Percentiles rank a stretch among this genome's conserved stretches.
Conservation (phyloP, 768 basidiomycete genomes). For the Fomitopsis serialis region DNA sequence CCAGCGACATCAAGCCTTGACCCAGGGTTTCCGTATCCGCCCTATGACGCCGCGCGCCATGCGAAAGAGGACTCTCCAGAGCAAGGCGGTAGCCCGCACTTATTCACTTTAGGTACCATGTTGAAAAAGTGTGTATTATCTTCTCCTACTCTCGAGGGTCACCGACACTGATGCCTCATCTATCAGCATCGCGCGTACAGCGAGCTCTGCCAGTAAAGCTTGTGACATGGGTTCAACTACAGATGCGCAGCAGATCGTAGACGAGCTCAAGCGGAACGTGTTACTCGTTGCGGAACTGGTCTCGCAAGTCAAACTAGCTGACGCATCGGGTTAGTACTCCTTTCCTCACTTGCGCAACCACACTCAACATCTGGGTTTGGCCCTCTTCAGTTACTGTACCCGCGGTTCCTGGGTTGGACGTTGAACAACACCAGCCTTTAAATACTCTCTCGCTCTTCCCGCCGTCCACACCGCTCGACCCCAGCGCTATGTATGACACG, state of each 20-base stretch:
- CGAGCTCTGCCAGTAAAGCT: conserved; percentile 23
- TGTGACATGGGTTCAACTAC: conserved; percentile 22
- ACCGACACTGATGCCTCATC: background rate
- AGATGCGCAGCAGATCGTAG: conserved; percentile 21
- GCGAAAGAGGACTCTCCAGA: conserved; percentile 26
- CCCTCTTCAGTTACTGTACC: conserved; percentile 6
- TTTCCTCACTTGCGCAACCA: conserved; percentile 12
- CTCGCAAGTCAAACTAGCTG: conserved; percentile 19
- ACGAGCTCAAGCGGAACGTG: conserved; percentile 22
- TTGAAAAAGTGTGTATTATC: conserved; percentile 47
- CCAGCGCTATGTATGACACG: conserved; percentile 23
- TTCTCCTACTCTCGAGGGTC: conserved; percentile 28
- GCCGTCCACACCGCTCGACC: conserved; percentile 21
- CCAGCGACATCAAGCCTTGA: conserved; percentile 21
- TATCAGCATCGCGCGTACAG: conserved; percentile 21
- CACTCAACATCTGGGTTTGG: conserved; percentile 4
- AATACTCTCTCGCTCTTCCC: conserved; percentile 16
- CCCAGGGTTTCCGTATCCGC: conserved; percentile 22
- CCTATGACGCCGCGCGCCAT: conserved; percentile 16
- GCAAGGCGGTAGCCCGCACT: conserved; percentile 36
- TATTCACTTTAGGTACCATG: conserved; percentile 45
- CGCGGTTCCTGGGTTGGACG: conserved; percentile 8
- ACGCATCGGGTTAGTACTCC: conserved; percentile 7
- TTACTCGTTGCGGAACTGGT: conserved; percentile 22
- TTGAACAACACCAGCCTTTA: conserved; percentile 19